A percentile compares a stretch with the other conserved stretches of the same genome.
Conservation (phyloP, 352 stramenopile species). For the Phytophthora boehmeriae region DNA sequence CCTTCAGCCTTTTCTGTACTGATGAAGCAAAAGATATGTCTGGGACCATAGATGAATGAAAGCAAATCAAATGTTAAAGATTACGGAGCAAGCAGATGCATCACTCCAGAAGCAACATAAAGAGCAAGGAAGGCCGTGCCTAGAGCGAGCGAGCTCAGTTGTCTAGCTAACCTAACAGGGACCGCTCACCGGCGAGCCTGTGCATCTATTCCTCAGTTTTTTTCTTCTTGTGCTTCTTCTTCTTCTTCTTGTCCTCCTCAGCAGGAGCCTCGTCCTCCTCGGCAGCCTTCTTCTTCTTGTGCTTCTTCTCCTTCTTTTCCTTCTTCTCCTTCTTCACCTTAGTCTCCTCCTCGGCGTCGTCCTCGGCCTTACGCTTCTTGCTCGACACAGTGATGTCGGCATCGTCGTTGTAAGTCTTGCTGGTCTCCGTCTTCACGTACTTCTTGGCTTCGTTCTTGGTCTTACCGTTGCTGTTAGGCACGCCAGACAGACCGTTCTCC, state of each 20-base stretch:
- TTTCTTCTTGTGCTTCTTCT: constrained; percentile 9
- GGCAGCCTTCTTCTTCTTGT: constrained; percentile 48
- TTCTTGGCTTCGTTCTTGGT: constrained; percentile 92
- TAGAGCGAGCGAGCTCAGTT: constrained; percentile 16
- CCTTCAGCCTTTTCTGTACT: too few relatives aligned
- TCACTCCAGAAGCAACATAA: constrained; percentile 26
- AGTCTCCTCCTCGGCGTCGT: constrained; percentile 67
- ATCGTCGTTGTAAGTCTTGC: constrained; percentile 93
- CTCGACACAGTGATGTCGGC: constrained; percentile 97
- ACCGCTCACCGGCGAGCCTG: constrained; percentile 18
- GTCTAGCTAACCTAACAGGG: constrained; percentile 26
- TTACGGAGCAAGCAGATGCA: constrained; percentile 12
- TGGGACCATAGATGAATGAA: constrained; percentile 8
- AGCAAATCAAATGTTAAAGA: constrained; percentile 43
- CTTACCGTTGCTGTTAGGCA: constrained; percentile 88
- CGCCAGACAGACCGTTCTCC: constrained; percentile 92
- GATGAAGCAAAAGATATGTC: too few relatives aligned
- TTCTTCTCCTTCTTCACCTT: constrained; percentile 77
- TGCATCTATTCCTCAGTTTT: constrained; percentile 52
- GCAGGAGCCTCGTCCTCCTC: constrained; percentile 44
- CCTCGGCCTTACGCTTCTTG: constrained; percentile 80
- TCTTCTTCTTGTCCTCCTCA: constrained; percentile 36
- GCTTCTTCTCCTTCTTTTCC: constrained; percentile 35
- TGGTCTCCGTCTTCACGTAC: constrained; percentile 85
- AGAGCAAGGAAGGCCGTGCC: constrained; percentile 23